Percentiles rank a stretch among this genome's conserved stretches.
Conservation (phyloP, 1,284 basidiomycete genomes). For the Pseudomicrostroma phylloplanum region DNA sequence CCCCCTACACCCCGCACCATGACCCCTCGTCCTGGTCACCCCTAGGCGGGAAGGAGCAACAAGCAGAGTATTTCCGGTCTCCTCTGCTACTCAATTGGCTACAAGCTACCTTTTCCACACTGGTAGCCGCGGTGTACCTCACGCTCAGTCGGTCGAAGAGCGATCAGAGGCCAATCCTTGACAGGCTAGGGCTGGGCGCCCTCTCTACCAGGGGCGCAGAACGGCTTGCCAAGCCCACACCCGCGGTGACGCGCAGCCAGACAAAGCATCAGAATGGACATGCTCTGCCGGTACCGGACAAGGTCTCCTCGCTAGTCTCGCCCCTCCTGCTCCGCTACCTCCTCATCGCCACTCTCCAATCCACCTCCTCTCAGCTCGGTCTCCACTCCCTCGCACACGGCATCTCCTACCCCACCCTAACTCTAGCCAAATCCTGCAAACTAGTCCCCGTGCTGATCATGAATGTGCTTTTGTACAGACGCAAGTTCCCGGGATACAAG, state of each 20-base stretch:
- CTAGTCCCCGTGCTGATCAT: slow-evolving; percentile 92
- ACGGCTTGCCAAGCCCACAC: slow-evolving; percentile 7
- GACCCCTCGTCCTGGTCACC: not conserved
- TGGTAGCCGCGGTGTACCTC: slow-evolving; percentile 75
- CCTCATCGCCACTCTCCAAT: slow-evolving; percentile 67
- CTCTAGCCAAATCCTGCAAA: slow-evolving; percentile 97
- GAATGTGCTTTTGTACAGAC: slow-evolving; percentile 63
- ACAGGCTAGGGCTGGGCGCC: slow-evolving; percentile 35
- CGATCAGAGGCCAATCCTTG: slow-evolving; percentile 15
- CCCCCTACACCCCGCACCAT: slow-evolving; percentile 24
- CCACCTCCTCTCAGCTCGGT: slow-evolving; percentile 85
- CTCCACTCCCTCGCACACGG: slow-evolving; percentile 81
- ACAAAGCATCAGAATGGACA: slow-evolving; percentile 3
- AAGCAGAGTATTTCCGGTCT: slow-evolving; percentile 63
- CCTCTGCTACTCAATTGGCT: slow-evolving; percentile 79
- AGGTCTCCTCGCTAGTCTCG: slow-evolving; percentile 57
- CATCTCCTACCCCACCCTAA: slow-evolving; percentile 97
- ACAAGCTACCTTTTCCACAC: slow-evolving; percentile 73
- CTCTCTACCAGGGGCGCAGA: slow-evolving; percentile 27
- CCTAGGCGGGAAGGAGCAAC: not conserved
- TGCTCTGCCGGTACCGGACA: slow-evolving; percentile 23
- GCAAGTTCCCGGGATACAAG: slow-evolving; percentile 49
- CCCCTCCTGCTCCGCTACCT: slow-evolving; percentile 53
- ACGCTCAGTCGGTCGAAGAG: slow-evolving; percentile 56
- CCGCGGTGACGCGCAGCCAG: slow-evolving; percentile 1